Percentiles rank a stretch among this genome's conserved stretches.
phyloP scores from a whole-genome alignment of 1,284 basidiomycete species.

The Stereum hirsutum region DNA sequence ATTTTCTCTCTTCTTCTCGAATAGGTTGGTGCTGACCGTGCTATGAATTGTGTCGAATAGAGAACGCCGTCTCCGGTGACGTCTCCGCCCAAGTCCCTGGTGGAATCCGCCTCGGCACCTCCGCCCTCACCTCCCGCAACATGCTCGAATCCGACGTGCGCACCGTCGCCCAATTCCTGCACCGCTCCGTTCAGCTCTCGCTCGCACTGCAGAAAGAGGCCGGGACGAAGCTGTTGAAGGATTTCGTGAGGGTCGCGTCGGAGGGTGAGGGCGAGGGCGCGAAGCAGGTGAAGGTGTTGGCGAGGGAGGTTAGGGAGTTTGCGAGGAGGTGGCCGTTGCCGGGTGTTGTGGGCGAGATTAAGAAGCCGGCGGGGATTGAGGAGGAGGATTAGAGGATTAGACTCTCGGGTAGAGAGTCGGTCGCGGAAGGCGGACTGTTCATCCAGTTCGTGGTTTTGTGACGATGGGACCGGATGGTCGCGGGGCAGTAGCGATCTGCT shows the following conservation, averaged over 20 bases:
- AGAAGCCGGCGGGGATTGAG: constrained; percentile 58
- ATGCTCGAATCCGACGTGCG: constrained; percentile 88
- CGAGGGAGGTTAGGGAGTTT: constrained; percentile 71
- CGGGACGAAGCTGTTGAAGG: constrained; percentile 91
- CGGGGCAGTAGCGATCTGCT: too few species aligned
- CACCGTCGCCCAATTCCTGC: constrained; percentile 85
- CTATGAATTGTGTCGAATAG: constrained; percentile 27
- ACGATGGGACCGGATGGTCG: too few species aligned
- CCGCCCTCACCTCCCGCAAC: constrained; percentile 91
- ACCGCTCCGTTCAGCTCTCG: constrained; percentile 86
- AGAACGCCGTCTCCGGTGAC: constrained; percentile 97
- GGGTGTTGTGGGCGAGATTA: constrained; percentile 61
- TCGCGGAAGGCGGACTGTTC: too few species aligned
- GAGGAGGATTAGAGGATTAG: constrained; percentile 45
- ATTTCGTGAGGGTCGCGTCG: constrained; percentile 85
- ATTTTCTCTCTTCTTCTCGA: constrained; percentile 1
- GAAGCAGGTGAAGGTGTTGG: constrained; percentile 63
- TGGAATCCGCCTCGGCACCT: constrained; percentile 94
- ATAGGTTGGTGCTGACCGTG: too few species aligned
- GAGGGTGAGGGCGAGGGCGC: constrained; percentile 69
- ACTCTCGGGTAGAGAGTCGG: too few species aligned
- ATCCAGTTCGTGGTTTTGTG: too few species aligned
- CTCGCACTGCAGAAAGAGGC: constrained; percentile 89
- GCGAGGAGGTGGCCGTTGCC: constrained; percentile 88
- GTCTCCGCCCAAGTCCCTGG: constrained; percentile 93